Conservation (phyloP, 2,329 filamentous ascomycete genomes). For the Penicillium brasilianum region DNA sequence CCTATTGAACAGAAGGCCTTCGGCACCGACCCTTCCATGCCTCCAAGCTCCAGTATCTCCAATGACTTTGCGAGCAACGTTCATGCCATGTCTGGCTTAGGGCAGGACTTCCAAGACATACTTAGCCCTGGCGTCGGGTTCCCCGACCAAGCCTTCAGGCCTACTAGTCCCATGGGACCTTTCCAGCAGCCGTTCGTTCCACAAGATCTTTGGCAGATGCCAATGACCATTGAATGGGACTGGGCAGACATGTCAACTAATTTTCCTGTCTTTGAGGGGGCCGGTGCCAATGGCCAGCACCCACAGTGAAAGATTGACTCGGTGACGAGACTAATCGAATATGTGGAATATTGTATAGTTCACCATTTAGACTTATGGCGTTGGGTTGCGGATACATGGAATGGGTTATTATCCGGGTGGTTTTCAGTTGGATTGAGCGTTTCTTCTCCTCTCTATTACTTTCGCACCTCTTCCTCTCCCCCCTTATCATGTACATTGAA, state of each 20-base stretch:
- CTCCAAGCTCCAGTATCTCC: conserved; percentile 30
- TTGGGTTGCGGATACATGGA: conserved; percentile 1
- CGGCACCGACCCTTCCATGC: conserved; percentile 30
- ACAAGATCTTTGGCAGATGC: conserved; percentile 92
- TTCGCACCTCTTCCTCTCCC: conserved; percentile 9
- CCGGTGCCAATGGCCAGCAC: conserved; percentile 30
- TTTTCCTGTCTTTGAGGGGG: conserved; percentile 42
- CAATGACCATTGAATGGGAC: conserved; percentile 94
- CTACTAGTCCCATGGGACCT: conserved; percentile 43
- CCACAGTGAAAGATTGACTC: conserved; percentile 31
- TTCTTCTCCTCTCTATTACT: conserved; percentile 13
- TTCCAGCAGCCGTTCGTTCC: conserved; percentile 89
- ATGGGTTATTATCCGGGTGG: conserved; percentile 2
- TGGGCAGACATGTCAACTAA: conserved; percentile 60
- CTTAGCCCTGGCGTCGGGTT: conserved; percentile 44
- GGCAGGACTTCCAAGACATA: conserved; percentile 45
- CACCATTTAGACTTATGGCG: conserved; percentile 15
- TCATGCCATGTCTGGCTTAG: conserved; percentile 36
- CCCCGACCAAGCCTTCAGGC: conserved; percentile 37
- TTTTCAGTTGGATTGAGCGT: conserved; percentile 9
- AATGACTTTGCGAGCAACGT: conserved; percentile 34
- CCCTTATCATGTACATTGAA: conserved; percentile 23
- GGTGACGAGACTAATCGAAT: conserved; percentile 8
- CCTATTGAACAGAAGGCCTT: conserved; percentile 31
- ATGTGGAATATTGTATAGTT: conserved; percentile 8